Evolutionary conservation across 75 land plant genomes (phyloP).

Genomic region (Ceratopteris richardii): DNA sequence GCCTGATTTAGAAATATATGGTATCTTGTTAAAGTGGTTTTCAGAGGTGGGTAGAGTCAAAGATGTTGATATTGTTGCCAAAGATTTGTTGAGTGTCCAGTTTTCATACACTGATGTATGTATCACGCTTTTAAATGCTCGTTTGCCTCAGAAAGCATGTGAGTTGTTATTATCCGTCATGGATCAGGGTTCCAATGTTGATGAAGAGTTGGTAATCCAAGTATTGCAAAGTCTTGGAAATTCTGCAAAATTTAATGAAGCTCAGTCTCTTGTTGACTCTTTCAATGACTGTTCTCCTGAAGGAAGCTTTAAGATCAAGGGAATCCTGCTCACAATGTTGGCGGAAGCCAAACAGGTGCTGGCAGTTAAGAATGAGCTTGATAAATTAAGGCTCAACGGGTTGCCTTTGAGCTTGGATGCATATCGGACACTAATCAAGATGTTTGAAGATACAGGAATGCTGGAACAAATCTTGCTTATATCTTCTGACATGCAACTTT

Average conservation of each 20-base stretch:
- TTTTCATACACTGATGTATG: constrained; percentile 30
- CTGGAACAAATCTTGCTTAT: constrained; percentile 45
- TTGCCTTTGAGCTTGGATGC: constrained; percentile 6
- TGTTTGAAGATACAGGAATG: constrained; percentile 41
- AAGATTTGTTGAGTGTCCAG: constrained; percentile 37
- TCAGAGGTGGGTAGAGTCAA: constrained; percentile 22
- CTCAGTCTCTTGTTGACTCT: constrained; percentile 26
- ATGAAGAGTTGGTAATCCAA: constrained; percentile 19
- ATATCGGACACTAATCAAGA: constrained; percentile 43
- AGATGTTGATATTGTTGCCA: constrained; percentile 32
- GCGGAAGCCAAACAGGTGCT: constrained; percentile 35
- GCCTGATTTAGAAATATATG: constrained; percentile 44
- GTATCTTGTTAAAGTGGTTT: constrained; percentile 34
- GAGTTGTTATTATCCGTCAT: constrained; percentile 37
- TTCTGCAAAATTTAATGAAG: constrained; percentile 44
- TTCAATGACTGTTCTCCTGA: constrained; percentile 20
- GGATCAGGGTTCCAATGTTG: constrained; percentile 28
- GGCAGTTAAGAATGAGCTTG: constrained; percentile 56
- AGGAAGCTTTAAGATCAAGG: constrained; percentile 22
- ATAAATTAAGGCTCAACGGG: constrained; percentile 11
- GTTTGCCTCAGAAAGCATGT: constrained; percentile 44
- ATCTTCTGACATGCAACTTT: constrained; percentile 52
- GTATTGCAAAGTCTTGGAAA: constrained; percentile 38
- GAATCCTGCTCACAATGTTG: constrained; percentile 40
- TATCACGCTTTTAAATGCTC: constrained; percentile 44